Evolutionary conservation across 2,329 filamentous ascomycete species (phyloP).

Genomic region (Neophaeococcomyces aloes): DNA sequence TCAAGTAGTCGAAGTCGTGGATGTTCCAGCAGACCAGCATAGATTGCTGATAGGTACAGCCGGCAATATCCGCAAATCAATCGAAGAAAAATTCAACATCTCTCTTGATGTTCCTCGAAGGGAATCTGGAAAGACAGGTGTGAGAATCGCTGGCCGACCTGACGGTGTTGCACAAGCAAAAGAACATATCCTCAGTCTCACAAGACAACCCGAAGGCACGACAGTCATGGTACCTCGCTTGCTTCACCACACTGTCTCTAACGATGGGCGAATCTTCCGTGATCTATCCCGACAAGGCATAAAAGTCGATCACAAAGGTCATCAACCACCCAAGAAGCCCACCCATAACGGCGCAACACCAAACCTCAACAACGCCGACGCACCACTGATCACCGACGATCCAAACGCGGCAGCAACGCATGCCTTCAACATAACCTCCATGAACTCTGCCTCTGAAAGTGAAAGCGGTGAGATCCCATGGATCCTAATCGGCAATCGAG

Average conservation of each 20-base stretch:
- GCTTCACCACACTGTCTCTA: conserved; percentile 73
- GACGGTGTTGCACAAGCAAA: conserved; percentile 76
- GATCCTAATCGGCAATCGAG: conserved; percentile 61
- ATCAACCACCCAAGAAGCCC: conserved; percentile 62
- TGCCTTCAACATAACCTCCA: conserved; percentile 66
- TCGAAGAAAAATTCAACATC: conserved; percentile 79
- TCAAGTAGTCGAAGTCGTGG: conserved; percentile 66
- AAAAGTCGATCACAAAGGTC: conserved; percentile 80
- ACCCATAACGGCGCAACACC: conserved; percentile 25
- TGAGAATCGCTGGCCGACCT: conserved; percentile 74
- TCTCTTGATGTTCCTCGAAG: conserved; percentile 85
- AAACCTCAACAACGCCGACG: conserved; percentile 45
- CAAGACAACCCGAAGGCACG: conserved; percentile 81
- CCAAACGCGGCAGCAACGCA: conserved; percentile 54
- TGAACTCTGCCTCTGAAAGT: conserved; percentile 20
- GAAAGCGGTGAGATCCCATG: conserved; percentile 53
- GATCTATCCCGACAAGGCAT: conserved; percentile 78
- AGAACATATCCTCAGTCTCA: conserved; percentile 64
- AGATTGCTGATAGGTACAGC: conserved; percentile 82
- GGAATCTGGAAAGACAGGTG: conserved; percentile 68
- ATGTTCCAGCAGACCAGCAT: conserved; percentile 84
- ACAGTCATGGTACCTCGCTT: conserved; percentile 72
- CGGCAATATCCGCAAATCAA: conserved; percentile 71
- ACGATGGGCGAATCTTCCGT: conserved; percentile 90
- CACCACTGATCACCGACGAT: conserved; percentile 89